Evolutionary conservation across 2,329 filamentous ascomycete genomes (phyloP).

Genomic region (Fusarium pseudograminearum): DNA sequence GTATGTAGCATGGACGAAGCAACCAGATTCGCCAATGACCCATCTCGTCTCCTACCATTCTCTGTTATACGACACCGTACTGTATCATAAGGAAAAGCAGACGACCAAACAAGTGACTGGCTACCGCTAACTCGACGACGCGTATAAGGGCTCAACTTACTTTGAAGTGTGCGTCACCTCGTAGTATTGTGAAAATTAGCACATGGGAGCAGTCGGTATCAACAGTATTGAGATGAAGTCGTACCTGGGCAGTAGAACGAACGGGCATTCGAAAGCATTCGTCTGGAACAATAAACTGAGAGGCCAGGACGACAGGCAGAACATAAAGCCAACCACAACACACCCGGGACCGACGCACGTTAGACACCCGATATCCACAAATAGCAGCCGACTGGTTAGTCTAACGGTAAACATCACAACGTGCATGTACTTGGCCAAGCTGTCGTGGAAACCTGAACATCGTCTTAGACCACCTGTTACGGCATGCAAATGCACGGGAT

Average conservation of each 20-base stretch:
- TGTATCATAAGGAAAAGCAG: not conserved
- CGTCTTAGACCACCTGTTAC: not conserved
- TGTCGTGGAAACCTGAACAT: slow-evolving; percentile 4
- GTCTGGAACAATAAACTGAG: not conserved
- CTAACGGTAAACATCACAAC: not conserved
- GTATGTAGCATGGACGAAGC: not conserved
- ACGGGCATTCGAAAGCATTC: slow-evolving; percentile 1
- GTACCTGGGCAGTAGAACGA: not conserved
- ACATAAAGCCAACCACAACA: not conserved
- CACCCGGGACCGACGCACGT: slow-evolving; percentile 5
- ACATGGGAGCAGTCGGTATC: not conserved
- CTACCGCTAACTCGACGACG: not conserved
- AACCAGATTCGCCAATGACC: slow-evolving; percentile 7
- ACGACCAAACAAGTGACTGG: not conserved
- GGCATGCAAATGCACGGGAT: slow-evolving; percentile 11
- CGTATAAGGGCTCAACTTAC: not conserved
- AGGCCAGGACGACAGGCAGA: not conserved
- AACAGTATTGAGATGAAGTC: not conserved
- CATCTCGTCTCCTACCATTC: not conserved
- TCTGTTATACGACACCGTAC: not conserved
- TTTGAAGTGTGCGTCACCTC: not conserved
- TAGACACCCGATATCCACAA: slow-evolving; percentile 10
- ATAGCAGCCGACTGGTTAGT: not conserved
- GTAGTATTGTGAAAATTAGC: not conserved
- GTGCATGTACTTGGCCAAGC: slow-evolving; percentile 6